Base-by-base conservation (phyloP, 352 stramenopile species). In the Globisporangium solare region DNA sequence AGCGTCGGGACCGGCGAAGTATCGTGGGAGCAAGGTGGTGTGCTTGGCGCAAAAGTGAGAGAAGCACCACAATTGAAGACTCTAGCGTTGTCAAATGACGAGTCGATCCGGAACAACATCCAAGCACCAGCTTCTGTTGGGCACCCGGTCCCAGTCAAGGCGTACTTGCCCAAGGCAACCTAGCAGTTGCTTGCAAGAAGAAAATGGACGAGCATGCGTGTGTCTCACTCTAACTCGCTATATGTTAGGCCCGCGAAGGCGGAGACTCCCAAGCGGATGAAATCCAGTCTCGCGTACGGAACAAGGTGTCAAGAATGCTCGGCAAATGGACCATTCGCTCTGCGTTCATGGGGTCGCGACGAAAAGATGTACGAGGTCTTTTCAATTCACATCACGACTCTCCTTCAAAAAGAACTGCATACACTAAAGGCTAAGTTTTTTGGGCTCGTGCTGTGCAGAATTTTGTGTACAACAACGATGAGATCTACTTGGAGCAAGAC, bases 381-480 rank as follows among this genome's bases (percentile, higher is more conserved):
- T 27, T 27, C 24, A 27, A 27, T 27, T 27, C 24, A 27, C 24
- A 2, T 27, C 5, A 5, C 24, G 24, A 27, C 5, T 27, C 5
- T 27, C 5, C 24, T 27, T 27, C 24, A 27, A 27, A 27, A 27
- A 5, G 24, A 27, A 27, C 24, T 27, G 24, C 24, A 27, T 27
- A 27, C 24, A 27, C 24, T 27, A 27, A 27, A 27, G 24, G 24
- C 24, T 27, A 27, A 27, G 5, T 27, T 31, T 24, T 10, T 15
- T 21, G 10, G 7, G 22, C 3, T 50, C 12, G 6, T 51, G 24
- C 24, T 27, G 15, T 35, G 11, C 52, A 90, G 80, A 77, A 75
- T 27, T 92, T 88, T 52, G 82, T 92, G 24, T 89, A 89, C 70
- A 92, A 90, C 67, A 83, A 83, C 54, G 80, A 90, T 52, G 83